Evolutionary conservation across 2,329 filamentous ascomycete species (phyloP), one percentile per base, ranked within the genome.

Genomic region (Pseudocercospora eumusae): DNA sequence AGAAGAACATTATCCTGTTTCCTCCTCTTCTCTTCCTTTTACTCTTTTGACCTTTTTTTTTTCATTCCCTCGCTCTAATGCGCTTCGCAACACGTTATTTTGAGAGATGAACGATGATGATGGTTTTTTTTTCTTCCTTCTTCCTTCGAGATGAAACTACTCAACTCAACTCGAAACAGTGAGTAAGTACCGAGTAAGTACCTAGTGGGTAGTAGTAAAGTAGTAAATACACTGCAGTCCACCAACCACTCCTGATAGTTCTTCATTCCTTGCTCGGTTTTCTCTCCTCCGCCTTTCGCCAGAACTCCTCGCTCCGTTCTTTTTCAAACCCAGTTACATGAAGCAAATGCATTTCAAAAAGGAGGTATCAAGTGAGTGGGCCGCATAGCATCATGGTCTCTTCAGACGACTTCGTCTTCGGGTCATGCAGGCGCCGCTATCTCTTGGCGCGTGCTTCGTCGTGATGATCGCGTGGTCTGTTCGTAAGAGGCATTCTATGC

Each of bases 401-500:
- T 28, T 28, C 27, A 28, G 7, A 9, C 27, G 27, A 10, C 11
- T 7, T 10, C 27, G 4, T 28, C 27, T 33, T 15, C 31, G 4
- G 4, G 1, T 47, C 44, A 47, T 15, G 44, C 23, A 2, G 44
- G 23, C 13, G 10, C 44, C 6, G 44, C 44, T 47, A 18, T 23
- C 20, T 25, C 44, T 21, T 25, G 44, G 3, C 21, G 47, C 7
- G 8, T 52, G 3, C 7, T 52, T 5, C 47, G 21, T 52, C 47
- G 47, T 27, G 21, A 28, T 28, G 5, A 8, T 27, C 25, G 47
- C 23, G 47, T 25, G 15, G 5, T 31, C 44, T 47, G 52, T 55
- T 36, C 52, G 27, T 23, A 27, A 33, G 5, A 9, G 7, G 57
- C 54, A 20, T 45, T 25, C 68, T 70, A 70, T 20, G 69, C 64